Evolutionary conservation across 2,329 filamentous ascomycete species (phyloP).

Genomic region (Pseudogymnoascus sp.): DNA sequence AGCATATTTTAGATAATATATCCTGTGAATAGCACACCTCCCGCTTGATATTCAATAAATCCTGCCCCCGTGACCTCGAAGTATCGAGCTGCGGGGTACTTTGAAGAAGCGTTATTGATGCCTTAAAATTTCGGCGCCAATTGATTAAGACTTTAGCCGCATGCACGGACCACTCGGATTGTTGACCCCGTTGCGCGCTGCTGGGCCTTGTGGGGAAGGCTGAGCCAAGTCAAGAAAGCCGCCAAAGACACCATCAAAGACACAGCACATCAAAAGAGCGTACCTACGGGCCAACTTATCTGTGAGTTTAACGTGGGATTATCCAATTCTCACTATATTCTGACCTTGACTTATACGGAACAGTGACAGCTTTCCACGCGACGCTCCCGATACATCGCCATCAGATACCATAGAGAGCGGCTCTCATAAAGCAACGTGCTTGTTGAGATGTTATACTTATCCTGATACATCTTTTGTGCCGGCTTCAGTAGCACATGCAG

Average conservation of each 20-base stretch:
- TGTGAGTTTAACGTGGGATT: background rate
- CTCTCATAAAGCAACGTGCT: background rate
- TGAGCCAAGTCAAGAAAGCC: background rate
- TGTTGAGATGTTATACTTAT: background rate
- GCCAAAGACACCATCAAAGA: background rate
- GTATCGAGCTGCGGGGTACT: background rate
- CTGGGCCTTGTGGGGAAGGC: conserved; percentile 5
- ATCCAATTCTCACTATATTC: background rate
- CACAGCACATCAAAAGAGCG: background rate
- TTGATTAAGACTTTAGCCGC: background rate
- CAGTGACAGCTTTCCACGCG: background rate
- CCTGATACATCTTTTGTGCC: background rate
- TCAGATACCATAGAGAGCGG: background rate
- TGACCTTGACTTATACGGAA: background rate
- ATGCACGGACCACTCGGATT: background rate
- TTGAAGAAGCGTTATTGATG: background rate
- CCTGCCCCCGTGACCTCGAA: background rate
- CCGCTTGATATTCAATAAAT: background rate
- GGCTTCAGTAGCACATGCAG: background rate
- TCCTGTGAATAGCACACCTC: background rate
- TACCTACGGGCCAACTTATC: background rate
- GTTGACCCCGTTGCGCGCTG: conserved; percentile 1
- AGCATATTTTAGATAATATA: background rate
- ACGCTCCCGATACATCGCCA: background rate
- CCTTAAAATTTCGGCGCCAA: background rate